Percentiles rank a stretch among this genome's conserved stretches.
Conservation (phyloP, 805 yeast species). For the Lachancea waltii region DNA sequence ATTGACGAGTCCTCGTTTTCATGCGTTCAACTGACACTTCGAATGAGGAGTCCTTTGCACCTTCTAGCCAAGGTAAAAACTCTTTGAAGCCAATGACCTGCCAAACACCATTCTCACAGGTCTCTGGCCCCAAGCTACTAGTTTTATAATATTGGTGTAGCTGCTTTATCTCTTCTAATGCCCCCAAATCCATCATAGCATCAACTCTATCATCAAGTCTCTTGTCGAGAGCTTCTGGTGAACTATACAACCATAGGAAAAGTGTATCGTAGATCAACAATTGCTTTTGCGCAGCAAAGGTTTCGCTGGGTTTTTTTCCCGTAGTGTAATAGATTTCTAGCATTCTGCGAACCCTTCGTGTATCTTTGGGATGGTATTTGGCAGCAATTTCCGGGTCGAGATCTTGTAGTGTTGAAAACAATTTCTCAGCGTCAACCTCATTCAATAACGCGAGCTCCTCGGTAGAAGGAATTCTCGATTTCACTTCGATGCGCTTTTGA, state of each 20-base stretch:
- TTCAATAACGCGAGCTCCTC: constrained; percentile 43
- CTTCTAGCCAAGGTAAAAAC: constrained; percentile 61
- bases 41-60: constrained; percentile 27
- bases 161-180: constrained; percentile 58
- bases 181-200: constrained; percentile 68
- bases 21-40: constrained; percentile 56
- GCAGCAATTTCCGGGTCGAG: constrained; percentile 67
- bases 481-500: constrained; percentile 41
- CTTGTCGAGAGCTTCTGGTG: constrained; percentile 46
- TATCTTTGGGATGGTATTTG: constrained; percentile 90
- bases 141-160: constrained; percentile 42
- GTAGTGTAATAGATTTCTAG: constrained; percentile 70
- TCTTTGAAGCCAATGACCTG: constrained; percentile 94
- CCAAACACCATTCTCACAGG: constrained; percentile 74
- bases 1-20: constrained; percentile 79
- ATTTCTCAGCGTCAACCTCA: constrained; percentile 33
- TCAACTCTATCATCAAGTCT: constrained; percentile 80
- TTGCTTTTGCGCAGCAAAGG: constrained; percentile 59
- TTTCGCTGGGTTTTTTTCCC: constrained; percentile 60
- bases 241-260: constrained; percentile 77
- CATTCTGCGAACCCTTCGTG: constrained; percentile 69
- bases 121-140: constrained; percentile 29
- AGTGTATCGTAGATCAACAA: constrained; percentile 54
- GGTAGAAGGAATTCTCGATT: constrained; percentile 17
- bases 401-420: constrained; percentile 39